Conservation (phyloP, 2,329 filamentous ascomycete species). For the Neonectria ditissima region DNA sequence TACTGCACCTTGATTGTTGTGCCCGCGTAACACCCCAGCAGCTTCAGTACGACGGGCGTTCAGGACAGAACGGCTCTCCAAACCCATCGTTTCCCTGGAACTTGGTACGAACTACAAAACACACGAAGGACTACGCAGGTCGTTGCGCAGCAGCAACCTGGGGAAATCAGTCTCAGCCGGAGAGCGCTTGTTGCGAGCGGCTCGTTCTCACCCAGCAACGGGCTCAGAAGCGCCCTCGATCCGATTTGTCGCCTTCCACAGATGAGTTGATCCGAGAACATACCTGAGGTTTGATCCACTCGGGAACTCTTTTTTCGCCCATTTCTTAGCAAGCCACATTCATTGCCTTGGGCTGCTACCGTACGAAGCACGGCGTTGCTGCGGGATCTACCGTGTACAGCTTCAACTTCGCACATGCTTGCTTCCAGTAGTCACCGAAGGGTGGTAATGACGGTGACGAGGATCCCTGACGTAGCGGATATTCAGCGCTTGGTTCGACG, state of each 20-base stretch:
- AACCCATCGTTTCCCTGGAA: background rate
- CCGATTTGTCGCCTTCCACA: slow-evolving; percentile 20
- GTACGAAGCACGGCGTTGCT: background rate
- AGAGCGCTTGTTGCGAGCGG: slow-evolving; percentile 3
- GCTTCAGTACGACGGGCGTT: background rate
- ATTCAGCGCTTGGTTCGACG: slow-evolving; percentile 35
- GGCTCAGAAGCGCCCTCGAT: slow-evolving; percentile 5
- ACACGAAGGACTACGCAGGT: background rate
- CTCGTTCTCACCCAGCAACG: background rate
- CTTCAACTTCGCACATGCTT: background rate
- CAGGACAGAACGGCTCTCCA: background rate
- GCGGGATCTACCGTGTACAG: background rate
- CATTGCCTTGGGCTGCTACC: slow-evolving; percentile 15
- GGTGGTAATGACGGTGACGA: slow-evolving; percentile 14
- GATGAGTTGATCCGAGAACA: slow-evolving; percentile 23
- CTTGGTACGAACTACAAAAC: background rate
- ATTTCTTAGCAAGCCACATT: slow-evolving; percentile 37
- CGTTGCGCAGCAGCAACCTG: background rate
- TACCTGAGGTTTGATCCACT: slow-evolving; percentile 41
- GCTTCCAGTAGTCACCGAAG: slow-evolving; percentile 2
- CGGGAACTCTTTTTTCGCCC: slow-evolving; percentile 20
- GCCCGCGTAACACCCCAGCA: background rate
- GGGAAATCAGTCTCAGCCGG: slow-evolving; percentile 4
- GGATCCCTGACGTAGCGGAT: slow-evolving; percentile 16
- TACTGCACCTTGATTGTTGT: background rate